Evolutionary conservation across 495 filamentous ascomycete genomes (phyloP).

Genomic region (Penicillium verhagenii): DNA sequence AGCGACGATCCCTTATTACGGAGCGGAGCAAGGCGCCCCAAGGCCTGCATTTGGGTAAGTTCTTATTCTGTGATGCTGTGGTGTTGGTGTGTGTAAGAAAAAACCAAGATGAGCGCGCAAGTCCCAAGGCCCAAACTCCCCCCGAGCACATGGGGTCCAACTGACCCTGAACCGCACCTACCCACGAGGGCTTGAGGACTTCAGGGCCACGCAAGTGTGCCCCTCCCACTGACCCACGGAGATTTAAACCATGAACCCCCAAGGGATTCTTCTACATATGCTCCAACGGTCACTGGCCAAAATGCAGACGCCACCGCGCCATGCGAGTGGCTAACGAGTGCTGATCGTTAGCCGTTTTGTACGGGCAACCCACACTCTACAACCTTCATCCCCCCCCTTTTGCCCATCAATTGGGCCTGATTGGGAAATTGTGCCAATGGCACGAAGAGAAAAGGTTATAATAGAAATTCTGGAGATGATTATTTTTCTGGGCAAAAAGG

Average conservation of each 20-base stretch:
- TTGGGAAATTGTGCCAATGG: not conserved
- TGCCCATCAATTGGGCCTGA: not conserved
- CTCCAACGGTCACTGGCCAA: conserved; percentile 18
- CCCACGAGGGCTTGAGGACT: not conserved
- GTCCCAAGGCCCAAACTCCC: not conserved
- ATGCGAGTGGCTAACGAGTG: conserved; percentile 5
- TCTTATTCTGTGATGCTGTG: no score
- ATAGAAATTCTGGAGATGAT: not conserved
- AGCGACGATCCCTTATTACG: not conserved
- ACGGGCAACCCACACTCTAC: conserved; percentile 3
- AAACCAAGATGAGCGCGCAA: not conserved
- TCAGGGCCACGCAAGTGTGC: conserved; percentile 16
- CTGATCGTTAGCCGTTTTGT: conserved; percentile 10
- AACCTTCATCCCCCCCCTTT: no score
- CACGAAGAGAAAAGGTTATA: not conserved
- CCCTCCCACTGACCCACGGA: conserved; percentile 9
- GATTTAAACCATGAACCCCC: conserved; percentile 9
- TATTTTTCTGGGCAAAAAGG: not conserved
- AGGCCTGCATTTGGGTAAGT: no score
- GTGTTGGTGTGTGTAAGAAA: not conserved
- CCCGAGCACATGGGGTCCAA: not conserved
- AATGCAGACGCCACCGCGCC: conserved; percentile 13
- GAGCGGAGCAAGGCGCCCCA: no score
- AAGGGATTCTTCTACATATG: not conserved
- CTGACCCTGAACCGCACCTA: not conserved